phyloP scores from a whole-genome alignment of 2,329 filamentous ascomycete genomes.

The Pestalotiopsis fici region DNA sequence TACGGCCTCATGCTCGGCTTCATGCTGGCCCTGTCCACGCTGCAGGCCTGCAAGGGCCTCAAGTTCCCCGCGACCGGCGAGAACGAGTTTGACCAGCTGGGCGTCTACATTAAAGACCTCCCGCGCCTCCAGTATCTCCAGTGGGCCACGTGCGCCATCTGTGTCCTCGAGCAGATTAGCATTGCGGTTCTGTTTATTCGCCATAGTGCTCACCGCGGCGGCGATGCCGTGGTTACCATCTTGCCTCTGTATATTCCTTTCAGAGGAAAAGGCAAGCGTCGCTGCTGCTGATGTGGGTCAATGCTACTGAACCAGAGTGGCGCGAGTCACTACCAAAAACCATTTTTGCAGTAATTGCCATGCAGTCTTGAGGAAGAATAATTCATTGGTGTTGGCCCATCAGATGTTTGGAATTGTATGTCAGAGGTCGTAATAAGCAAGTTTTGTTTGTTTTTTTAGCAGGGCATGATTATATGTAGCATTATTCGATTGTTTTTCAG shows the following conservation, averaged over 20 bases:
- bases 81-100: neutral
- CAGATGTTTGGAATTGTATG: no score
- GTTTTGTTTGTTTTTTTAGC: no score
- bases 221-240: neutral
- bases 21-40: neutral
- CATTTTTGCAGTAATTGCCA: no score
- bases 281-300: neutral
- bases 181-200: neutral
- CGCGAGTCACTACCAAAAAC: no score
- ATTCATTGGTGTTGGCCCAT: no score
- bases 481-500: no score
- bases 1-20: slow-evolving; percentile 1
- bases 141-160: neutral
- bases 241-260: neutral
- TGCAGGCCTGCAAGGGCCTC: neutral
- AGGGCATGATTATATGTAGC: no score
- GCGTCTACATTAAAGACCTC: neutral
- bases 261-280: neutral
- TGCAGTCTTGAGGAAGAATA: no score
- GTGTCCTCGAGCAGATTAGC: neutral
- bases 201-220: neutral
- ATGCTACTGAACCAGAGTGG: neutral
- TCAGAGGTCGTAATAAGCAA: no score
- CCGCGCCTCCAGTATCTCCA: neutral
- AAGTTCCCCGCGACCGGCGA: neutral